Evolutionary conservation across 495 filamentous ascomycete genomes (phyloP).

Genomic region (Penicillium salamii): DNA sequence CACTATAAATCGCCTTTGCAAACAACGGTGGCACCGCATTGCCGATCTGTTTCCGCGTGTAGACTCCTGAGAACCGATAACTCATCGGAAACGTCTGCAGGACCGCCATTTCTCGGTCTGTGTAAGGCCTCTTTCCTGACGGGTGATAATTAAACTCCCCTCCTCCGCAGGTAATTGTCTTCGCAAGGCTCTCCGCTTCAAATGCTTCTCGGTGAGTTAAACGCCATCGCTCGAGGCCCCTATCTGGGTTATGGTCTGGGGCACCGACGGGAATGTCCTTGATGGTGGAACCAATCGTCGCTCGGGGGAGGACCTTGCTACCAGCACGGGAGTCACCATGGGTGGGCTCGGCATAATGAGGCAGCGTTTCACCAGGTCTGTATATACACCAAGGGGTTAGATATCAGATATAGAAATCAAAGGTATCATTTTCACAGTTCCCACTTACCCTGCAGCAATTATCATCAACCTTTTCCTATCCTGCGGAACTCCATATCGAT

Average conservation of each 20-base stretch:
- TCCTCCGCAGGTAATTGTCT: slow-evolving; percentile 69
- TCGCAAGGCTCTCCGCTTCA: slow-evolving; percentile 48
- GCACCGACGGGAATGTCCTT: slow-evolving; percentile 36
- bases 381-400: slow-evolving; percentile 14
- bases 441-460: slow-evolving; percentile 69
- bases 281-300: slow-evolving; percentile 50
- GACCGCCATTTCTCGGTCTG: slow-evolving; percentile 67
- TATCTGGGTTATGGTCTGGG: slow-evolving; percentile 45
- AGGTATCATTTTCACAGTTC: not conserved
- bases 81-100: slow-evolving; percentile 70
- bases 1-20: slow-evolving; percentile 56
- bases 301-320: slow-evolving; percentile 21
- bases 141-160: slow-evolving; percentile 68
- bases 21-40: slow-evolving; percentile 79
- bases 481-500: slow-evolving; percentile 62
- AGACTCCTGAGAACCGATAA: slow-evolving; percentile 53
- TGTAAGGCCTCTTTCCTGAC: slow-evolving; percentile 63
- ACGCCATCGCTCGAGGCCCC: slow-evolving; percentile 17
- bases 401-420: slow-evolving; percentile 5
- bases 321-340: slow-evolving; percentile 43
- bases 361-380: slow-evolving; percentile 73
- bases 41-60: slow-evolving; percentile 70
- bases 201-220: slow-evolving; percentile 22
- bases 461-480: slow-evolving; percentile 65
- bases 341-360: slow-evolving; percentile 64